Evolutionary conservation across 768 basidiomycete species (phyloP).

Genomic region (Xanthoconium stramineum): DNA sequence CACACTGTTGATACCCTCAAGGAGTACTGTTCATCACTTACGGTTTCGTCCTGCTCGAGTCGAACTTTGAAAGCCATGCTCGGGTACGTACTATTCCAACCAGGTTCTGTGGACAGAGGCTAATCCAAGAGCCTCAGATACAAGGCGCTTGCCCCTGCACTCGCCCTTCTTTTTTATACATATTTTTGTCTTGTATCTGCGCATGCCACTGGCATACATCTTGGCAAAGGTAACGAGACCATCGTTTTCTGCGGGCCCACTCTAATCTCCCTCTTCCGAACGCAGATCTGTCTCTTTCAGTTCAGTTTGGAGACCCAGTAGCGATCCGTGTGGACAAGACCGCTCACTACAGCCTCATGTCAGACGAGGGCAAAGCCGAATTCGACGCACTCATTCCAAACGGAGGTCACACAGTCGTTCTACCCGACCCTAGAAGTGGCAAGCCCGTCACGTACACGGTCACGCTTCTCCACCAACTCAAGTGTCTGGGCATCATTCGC

Average conservation of each 20-base stretch:
- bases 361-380: conserved; percentile 12
- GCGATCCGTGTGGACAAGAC: conserved; percentile 12
- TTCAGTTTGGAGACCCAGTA: conserved; percentile 10
- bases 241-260: neutral
- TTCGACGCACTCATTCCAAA: conserved; percentile 14
- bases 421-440: conserved; percentile 8
- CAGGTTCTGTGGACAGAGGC: neutral
- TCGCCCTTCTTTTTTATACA: neutral
- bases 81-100: neutral
- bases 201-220: neutral
- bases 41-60: too few species aligned
- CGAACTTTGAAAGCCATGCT: neutral
- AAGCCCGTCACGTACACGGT: conserved; percentile 13
- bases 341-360: conserved; percentile 8
- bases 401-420: conserved; percentile 6
- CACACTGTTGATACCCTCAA: too few species aligned
- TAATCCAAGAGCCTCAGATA: neutral
- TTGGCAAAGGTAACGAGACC: neutral
- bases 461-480: conserved; percentile 12
- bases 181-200: conserved; percentile 2
- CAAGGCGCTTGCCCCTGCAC: neutral
- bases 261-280: neutral
- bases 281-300: conserved; percentile 9
- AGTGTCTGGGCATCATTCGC: conserved; percentile 11
- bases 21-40: too few species aligned